phyloP scores from a whole-genome alignment of 768 basidiomycete species.

The Mycena floridula region DNA sequence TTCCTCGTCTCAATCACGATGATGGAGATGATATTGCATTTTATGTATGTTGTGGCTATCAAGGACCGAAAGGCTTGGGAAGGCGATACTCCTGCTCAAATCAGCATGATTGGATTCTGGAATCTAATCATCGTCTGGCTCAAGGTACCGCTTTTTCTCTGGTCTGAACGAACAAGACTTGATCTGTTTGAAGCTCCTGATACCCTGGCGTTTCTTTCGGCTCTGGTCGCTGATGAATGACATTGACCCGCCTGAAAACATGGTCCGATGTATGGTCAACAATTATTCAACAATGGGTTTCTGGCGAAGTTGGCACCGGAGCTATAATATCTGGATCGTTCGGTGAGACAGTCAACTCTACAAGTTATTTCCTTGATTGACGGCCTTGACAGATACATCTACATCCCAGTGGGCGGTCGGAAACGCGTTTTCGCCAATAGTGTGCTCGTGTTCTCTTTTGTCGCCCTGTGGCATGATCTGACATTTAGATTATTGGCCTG shows the following conservation, averaged over 20 bases:
- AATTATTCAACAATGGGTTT: slow-evolving; percentile 92
- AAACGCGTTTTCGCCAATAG: slow-evolving; percentile 52
- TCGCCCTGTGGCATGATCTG: slow-evolving; percentile 96
- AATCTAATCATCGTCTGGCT: slow-evolving; percentile 95
- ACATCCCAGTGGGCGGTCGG: slow-evolving; percentile 84
- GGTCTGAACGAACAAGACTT: background rate
- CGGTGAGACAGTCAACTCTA: slow-evolving; percentile 37
- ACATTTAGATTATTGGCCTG: slow-evolving; percentile 83
- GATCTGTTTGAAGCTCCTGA: slow-evolving; percentile 56
- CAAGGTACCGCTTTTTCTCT: slow-evolving; percentile 62
- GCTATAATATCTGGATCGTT: slow-evolving; percentile 93
- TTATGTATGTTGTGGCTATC: slow-evolving; percentile 95
- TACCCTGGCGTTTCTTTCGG: slow-evolving; percentile 97
- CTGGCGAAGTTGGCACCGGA: slow-evolving; percentile 96
- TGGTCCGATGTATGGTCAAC: slow-evolving; percentile 98
- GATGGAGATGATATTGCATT: slow-evolving; percentile 91
- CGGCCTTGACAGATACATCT: slow-evolving; percentile 70
- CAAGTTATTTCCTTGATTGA: slow-evolving; percentile 3
- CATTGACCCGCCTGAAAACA: slow-evolving; percentile 94
- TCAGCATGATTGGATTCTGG: slow-evolving; percentile 96
- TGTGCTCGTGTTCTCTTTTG: slow-evolving; percentile 86
- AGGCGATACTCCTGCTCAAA: slow-evolving; percentile 69
- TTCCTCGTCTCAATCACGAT: slow-evolving; percentile 68
- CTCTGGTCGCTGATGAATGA: slow-evolving; percentile 87
- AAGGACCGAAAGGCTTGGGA: slow-evolving; percentile 84